These are phyloP conservation scores for Cucurbita argyrosperma DNA, from an alignment of 306 rosid genomes.

Conservation along the genomic window DNA sequence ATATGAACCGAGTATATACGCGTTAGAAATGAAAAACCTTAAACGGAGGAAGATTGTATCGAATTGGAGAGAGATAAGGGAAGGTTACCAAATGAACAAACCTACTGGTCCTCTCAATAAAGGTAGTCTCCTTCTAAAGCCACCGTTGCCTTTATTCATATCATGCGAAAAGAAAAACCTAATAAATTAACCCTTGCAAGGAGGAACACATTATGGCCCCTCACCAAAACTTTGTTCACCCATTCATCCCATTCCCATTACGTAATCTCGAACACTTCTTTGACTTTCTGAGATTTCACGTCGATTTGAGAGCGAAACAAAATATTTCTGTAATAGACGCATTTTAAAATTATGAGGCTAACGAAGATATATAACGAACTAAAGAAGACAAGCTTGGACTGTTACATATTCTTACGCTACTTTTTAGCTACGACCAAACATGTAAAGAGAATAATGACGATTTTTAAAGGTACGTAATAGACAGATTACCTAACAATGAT, in stretches of 20 bases:
- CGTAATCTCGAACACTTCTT: no score
- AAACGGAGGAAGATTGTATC: background rate
- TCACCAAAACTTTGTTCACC: background rate
- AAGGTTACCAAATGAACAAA: slow-evolving; percentile 40
- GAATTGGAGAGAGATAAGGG: slow-evolving; percentile 13
- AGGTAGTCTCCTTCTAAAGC: slow-evolving; percentile 30
- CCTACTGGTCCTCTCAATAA: slow-evolving; percentile 28
- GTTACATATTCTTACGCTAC: no score
- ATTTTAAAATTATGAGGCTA: no score
- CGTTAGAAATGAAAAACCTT: no score
- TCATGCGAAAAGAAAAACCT: background rate
- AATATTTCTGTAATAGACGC: no score
- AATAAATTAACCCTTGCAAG: background rate
- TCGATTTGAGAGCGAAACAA: no score
- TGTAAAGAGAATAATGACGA: no score
- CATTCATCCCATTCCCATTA: background rate
- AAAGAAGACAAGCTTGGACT: no score
- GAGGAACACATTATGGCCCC: slow-evolving; percentile 1
- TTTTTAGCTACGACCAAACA: no score
- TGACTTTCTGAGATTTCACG: no score
- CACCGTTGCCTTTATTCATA: slow-evolving; percentile 30
- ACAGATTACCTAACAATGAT: slow-evolving; percentile 2
- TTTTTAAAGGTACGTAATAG: background rate
- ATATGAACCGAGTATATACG: background rate
- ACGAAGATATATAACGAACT: no score